phyloP scores from a whole-genome alignment of 2,329 filamentous ascomycete species.

The Penicillium frequentans region DNA sequence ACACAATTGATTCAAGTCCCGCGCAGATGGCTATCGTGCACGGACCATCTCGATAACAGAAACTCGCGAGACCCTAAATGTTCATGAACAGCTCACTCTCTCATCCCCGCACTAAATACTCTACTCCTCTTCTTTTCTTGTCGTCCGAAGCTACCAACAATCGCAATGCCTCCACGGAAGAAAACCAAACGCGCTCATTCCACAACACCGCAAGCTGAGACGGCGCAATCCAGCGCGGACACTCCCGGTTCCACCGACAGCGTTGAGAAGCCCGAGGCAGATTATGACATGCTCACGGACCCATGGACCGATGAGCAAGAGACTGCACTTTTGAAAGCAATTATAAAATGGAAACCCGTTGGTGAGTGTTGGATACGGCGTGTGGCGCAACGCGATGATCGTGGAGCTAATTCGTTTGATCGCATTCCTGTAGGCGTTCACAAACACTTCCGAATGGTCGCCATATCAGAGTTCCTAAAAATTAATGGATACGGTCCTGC shows the following conservation, averaged over 20 bases:
- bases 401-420: conserved; percentile 3
- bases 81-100: background rate
- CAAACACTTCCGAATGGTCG: conserved; percentile 89
- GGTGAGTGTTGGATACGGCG: conserved; percentile 52
- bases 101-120: conserved; percentile 2
- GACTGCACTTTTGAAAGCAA: conserved; percentile 85
- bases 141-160: background rate
- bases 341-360: conserved; percentile 95
- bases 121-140: background rate
- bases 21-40: conserved; percentile 24
- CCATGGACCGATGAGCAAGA: conserved; percentile 96
- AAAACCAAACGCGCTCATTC: conserved; percentile 54
- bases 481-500: conserved; percentile 74
- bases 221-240: conserved; percentile 27
- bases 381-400: background rate
- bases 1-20: conserved; percentile 13
- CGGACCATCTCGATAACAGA: conserved; percentile 25
- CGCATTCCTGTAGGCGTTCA: conserved; percentile 64
- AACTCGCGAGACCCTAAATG: conserved; percentile 6
- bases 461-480: conserved; percentile 75
- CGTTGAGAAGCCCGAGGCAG: conserved; percentile 35
- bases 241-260: conserved; percentile 31
- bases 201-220: conserved; percentile 28
- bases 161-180: conserved; percentile 56
- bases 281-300: conserved; percentile 59